Evolutionary conservation across 441 rosid species (phyloP).

Genomic region (Biscutella laevigata): DNA sequence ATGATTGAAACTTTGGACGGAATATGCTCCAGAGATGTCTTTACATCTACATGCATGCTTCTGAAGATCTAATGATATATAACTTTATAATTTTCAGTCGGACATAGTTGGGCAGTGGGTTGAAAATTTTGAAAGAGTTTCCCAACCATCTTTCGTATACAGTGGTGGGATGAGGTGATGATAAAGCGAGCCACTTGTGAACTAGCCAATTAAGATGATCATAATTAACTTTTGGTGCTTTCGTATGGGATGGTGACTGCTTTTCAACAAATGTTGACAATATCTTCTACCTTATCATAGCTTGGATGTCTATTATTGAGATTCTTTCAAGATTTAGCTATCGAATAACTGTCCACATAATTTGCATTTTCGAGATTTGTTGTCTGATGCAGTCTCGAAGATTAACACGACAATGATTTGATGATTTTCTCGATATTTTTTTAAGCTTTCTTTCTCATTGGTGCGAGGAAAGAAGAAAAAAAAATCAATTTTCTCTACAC

Average conservation of each 20-base stretch:
- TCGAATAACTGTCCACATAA: slow-evolving; percentile 91
- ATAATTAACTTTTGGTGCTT: slow-evolving; percentile 53
- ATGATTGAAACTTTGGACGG: slow-evolving; percentile 67
- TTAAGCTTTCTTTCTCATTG: too few relatives aligned
- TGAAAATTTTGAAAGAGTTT: slow-evolving; percentile 72
- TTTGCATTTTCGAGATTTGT: slow-evolving; percentile 82
- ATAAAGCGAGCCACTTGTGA: slow-evolving; percentile 71
- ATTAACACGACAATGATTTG: too few relatives aligned
- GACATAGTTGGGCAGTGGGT: slow-evolving; percentile 72
- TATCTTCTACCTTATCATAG: slow-evolving; percentile 64
- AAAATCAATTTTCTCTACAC: too few relatives aligned
- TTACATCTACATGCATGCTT: slow-evolving; percentile 84
- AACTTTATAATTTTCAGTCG: slow-evolving; percentile 54
- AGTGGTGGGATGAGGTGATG: slow-evolving; percentile 77
- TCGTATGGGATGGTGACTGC: slow-evolving; percentile 46
- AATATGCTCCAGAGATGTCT: slow-evolving; percentile 49
- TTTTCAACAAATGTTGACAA: slow-evolving; percentile 33
- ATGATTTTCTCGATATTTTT: too few relatives aligned
- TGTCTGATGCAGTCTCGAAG: slow-evolving; percentile 75
- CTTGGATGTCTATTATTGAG: slow-evolving; percentile 84
- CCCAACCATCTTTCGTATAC: slow-evolving; percentile 70
- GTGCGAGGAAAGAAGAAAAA: too few relatives aligned
- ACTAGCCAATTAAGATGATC: slow-evolving; percentile 90
- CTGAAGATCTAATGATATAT: slow-evolving; percentile 67
- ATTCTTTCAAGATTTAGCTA: slow-evolving; percentile 83